Percentiles rank a stretch among this genome's conserved stretches.
Conservation (phyloP, 208 protist species). For the Leishmania gerbilli region DNA sequence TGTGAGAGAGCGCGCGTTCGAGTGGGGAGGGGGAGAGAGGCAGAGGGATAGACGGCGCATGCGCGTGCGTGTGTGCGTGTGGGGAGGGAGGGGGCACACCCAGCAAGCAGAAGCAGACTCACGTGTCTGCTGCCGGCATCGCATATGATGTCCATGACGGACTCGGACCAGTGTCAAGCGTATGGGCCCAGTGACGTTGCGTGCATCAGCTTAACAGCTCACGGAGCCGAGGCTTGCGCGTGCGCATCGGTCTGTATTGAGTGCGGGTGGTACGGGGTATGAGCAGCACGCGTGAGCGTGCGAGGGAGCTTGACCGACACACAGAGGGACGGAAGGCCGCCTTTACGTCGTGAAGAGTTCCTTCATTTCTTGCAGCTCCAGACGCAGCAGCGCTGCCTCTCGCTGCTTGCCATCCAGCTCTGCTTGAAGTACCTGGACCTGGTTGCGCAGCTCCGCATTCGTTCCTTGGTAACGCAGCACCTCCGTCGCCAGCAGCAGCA, state of each 20-base stretch:
- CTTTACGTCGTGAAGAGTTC: constrained; percentile 25
- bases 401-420: constrained; percentile 61
- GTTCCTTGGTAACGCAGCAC: constrained; percentile 62
- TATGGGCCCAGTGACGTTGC: not conserved
- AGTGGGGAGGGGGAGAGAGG: constrained; percentile 1
- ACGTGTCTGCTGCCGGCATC: not conserved
- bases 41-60: constrained; percentile 7
- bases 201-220: not conserved
- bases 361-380: constrained; percentile 66
- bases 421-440: constrained; percentile 50
- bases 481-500: constrained; percentile 56
- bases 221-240: too few relatives aligned
- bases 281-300: not conserved
- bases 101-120: not conserved
- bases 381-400: constrained; percentile 63
- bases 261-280: not conserved
- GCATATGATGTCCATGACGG: not conserved
- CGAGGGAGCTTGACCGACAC: not conserved
- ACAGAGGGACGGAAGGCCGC: not conserved
- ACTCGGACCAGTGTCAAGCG: not conserved
- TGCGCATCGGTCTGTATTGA: not conserved
- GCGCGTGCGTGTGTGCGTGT: not conserved
- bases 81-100: not conserved
- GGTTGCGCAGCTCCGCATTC: constrained; percentile 61
- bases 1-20: not conserved